These are phyloP conservation scores for Colletotrichum tamarilloi DNA, from an alignment of 2,329 filamentous ascomycete species.

Conservation along the genomic window DNA sequence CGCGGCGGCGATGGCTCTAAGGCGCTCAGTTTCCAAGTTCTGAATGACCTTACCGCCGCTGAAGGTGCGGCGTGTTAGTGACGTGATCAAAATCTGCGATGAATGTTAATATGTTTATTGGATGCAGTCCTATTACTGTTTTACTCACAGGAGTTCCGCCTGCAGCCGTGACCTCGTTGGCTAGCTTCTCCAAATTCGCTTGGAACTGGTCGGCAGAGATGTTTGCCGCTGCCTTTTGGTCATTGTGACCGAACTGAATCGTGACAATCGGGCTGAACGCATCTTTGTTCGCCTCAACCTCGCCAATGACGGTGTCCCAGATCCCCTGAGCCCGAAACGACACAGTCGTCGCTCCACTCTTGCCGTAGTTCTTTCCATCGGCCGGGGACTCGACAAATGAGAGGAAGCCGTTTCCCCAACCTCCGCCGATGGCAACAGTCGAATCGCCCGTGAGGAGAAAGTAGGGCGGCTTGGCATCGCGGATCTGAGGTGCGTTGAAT, in stretches of 20 bases:
- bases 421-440: conserved; percentile 58
- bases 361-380: conserved; percentile 65
- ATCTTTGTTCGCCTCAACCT: conserved; percentile 51
- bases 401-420: conserved; percentile 71
- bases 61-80: conserved; percentile 63
- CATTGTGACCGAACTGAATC: conserved; percentile 70
- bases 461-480: conserved; percentile 47
- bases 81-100: conserved; percentile 56
- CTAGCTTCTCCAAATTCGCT: conserved; percentile 61
- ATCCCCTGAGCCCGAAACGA: conserved; percentile 63
- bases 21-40: conserved; percentile 58
- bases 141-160: conserved; percentile 55
- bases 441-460: conserved; percentile 63
- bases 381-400: conserved; percentile 59
- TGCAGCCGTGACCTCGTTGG: conserved; percentile 52
- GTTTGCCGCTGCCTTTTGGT: conserved; percentile 62
- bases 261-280: conserved; percentile 42
- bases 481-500: background rate
- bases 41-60: conserved; percentile 57
- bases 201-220: conserved; percentile 61
- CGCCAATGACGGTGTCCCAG: conserved; percentile 61
- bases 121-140: conserved; percentile 2
- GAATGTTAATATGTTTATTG: conserved; percentile 43
- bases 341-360: conserved; percentile 67
- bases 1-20: conserved; percentile 61